Conservation (phyloP, 2,329 filamentous ascomycete genomes). For the Phyllosticta citrichinensis region DNA sequence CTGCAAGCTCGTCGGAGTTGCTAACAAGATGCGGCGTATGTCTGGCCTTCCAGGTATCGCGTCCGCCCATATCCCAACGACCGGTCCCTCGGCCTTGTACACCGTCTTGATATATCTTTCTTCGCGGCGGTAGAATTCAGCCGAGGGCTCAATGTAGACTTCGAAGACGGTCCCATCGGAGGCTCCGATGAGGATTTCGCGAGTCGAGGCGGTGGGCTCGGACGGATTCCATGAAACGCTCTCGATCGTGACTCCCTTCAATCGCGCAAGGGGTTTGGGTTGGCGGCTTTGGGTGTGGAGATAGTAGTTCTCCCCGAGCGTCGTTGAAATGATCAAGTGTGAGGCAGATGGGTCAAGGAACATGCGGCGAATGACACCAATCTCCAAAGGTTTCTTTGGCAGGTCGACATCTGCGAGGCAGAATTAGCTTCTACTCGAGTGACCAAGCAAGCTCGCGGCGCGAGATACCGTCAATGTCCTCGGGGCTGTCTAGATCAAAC, state of each 20-base stretch:
- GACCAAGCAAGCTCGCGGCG: not conserved
- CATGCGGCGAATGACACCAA: conserved; percentile 87
- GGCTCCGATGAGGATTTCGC: conserved; percentile 85
- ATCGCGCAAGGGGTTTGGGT: conserved; percentile 66
- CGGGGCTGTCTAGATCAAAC: conserved; percentile 86
- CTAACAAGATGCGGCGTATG: conserved; percentile 65
- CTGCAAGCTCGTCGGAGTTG: conserved; percentile 66
- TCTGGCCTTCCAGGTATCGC: conserved; percentile 58
- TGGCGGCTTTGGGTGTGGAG: conserved; percentile 90
- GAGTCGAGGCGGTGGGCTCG: conserved; percentile 81
- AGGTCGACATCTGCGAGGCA: conserved; percentile 73
- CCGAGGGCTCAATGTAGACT: conserved; percentile 85
- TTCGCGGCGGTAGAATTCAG: conserved; percentile 90
- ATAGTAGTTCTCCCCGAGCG: conserved; percentile 92
- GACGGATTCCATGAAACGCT: conserved; percentile 92
- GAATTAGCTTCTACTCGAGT: not conserved
- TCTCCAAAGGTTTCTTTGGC: conserved; percentile 82
- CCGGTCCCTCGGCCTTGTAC: conserved; percentile 72
- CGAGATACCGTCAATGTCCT: conserved; percentile 66
- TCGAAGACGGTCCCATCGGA: conserved; percentile 95
- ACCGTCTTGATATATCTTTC: conserved; percentile 83
- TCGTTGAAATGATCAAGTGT: conserved; percentile 84
- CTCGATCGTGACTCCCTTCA: conserved; percentile 82
- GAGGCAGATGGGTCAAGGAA: conserved; percentile 96
- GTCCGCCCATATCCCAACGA: conserved; percentile 82